Evolutionary conservation across 169 alveolate genomes (phyloP).

Genomic region (Eimeria sp.): DNA sequence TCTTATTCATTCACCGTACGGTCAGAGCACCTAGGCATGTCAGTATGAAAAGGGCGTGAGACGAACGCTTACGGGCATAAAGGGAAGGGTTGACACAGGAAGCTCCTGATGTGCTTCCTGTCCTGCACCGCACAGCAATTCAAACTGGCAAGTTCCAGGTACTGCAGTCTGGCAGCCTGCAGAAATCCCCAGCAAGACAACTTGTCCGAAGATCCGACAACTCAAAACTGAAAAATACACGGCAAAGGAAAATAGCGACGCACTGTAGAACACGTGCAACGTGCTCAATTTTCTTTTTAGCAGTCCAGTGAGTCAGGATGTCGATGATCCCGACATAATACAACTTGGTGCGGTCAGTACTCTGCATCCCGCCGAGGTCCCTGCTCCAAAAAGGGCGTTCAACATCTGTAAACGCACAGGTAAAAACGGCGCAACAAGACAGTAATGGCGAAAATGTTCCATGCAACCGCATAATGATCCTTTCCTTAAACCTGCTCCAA

Average conservation of each 20-base stretch:
- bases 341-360: slow-evolving; percentile 70
- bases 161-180: neutral
- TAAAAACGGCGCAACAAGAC: neutral
- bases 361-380: slow-evolving; percentile 82
- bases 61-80: slow-evolving; percentile 27
- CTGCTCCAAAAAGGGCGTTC: slow-evolving; percentile 64
- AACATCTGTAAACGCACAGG: neutral
- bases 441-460: neutral
- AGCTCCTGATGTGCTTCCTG: slow-evolving; percentile 53
- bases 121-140: slow-evolving; percentile 40
- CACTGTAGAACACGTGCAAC: slow-evolving; percentile 82
- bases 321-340: slow-evolving; percentile 85
- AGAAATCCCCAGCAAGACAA: neutral
- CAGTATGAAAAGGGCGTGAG: neutral
- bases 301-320: slow-evolving; percentile 79
- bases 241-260: neutral
- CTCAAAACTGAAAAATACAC: neutral
- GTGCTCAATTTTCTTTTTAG: slow-evolving; percentile 76
- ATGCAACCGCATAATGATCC: neutral
- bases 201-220: neutral
- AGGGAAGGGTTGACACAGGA: slow-evolving; percentile 65
- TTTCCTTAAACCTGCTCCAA: too few relatives aligned
- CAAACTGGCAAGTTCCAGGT: neutral
- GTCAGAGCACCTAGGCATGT: neutral
- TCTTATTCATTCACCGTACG: neutral